phyloP scores from a whole-genome alignment of 257 asterid genomes.

The Capsicum pubescens region DNA sequence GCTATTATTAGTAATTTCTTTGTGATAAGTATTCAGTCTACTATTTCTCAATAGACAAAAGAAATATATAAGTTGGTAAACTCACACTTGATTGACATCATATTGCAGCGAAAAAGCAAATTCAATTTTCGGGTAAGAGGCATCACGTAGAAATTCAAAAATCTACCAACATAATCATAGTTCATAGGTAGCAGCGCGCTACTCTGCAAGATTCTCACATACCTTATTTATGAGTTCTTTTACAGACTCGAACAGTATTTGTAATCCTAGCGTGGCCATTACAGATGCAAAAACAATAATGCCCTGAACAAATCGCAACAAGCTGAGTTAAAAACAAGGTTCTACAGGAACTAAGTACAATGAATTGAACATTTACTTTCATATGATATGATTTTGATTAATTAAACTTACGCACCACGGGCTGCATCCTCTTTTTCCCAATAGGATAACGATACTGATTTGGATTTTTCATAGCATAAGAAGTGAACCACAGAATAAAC shows the following conservation, averaged over 20 bases:
- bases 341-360: not conserved
- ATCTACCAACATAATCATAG: not conserved
- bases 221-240: conserved; percentile 77
- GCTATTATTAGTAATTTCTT: no score
- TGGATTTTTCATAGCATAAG: conserved; percentile 84
- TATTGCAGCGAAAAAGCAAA: no score
- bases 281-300: conserved; percentile 93
- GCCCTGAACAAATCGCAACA: conserved; percentile 56
- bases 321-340: not conserved
- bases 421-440: conserved; percentile 97
- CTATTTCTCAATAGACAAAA: no score
- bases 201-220: conserved; percentile 27
- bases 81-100: no score
- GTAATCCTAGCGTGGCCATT: conserved; percentile 97
- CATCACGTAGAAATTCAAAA: not conserved
- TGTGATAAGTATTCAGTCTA: no score
- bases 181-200: not conserved
- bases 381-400: no score
- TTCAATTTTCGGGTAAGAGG: no score
- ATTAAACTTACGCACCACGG: conserved; percentile 45
- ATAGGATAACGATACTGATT: conserved; percentile 86
- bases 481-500: conserved; percentile 88
- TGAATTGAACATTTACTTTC: not conserved
- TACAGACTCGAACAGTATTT: conserved; percentile 80
- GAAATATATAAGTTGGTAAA: no score